Base-by-base conservation (phyloP, 768 basidiomycete genomes). In the Russula ochroleuca region DNA sequence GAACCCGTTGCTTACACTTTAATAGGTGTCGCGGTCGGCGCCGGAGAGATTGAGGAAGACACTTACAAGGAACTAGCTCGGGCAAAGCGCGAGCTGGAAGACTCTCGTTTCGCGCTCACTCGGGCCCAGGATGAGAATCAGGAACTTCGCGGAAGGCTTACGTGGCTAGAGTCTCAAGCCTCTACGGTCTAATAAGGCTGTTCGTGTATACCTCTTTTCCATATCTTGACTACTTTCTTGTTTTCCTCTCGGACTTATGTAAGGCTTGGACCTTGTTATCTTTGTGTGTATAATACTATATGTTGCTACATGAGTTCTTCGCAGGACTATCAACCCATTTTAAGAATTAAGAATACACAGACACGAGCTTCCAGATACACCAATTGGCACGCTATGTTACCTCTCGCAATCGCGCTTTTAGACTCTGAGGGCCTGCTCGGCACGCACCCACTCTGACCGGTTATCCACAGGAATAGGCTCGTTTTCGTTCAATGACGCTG, bases 21-120 rank as follows among this genome's bases (percentile, higher is more conserved):
- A 10, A 11, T 58, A 90, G 90, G 89, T 48, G 82, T 93, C 40
- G 84, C 90, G 3, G 83, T 92, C 48, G 87, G 89, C 14, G 84
- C 87, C 1, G 87, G 84, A 14, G 88, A 91, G 70, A 63, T 91
- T 5, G 80, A 82, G 63, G 89, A 88, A 70, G 79, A 82, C 50
- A 73, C 75, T 1, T 72, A 74, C 6, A 78, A 81, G 64, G 77
- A 80, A 28, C 78, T 90, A 1, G 77, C 74, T 38, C 76, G 80
- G 28, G 81, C 81, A 0, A 78, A 77, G 65, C 72, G 73, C 61
- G 77, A 84, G 65, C 77, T 91, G 2, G 78, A 77, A 66, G 72
- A 77, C 19, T 74, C 74, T 13, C 76, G 75, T 62, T 66, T 67
- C n/a, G 79, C 80, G 33, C 72, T 90, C 21, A 72, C 75, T 1